Conservation (phyloP, 176 grass and related monocot species). For the Pontederia paniculata region DNA sequence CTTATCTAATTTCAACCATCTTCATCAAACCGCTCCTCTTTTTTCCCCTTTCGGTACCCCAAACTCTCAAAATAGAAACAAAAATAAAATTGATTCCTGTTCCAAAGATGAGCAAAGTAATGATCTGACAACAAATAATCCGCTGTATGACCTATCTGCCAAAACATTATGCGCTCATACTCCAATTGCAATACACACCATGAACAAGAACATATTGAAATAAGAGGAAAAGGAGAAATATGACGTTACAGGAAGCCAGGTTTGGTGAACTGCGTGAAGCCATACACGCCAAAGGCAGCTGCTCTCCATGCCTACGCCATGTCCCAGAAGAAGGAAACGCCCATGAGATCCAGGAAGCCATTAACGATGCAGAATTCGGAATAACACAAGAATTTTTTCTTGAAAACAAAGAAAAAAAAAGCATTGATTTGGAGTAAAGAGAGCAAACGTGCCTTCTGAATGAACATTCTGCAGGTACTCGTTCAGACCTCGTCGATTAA, state of each 20-base stretch:
- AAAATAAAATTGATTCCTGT: neutral
- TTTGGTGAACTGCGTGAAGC: slow-evolving; percentile 93
- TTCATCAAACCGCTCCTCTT: too few species aligned
- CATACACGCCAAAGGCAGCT: slow-evolving; percentile 75
- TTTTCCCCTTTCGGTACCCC: too few species aligned
- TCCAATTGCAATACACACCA: too few species aligned
- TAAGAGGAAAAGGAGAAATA: neutral
- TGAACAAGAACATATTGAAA: neutral
- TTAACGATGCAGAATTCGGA: slow-evolving; percentile 1
- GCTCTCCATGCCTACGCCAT: slow-evolving; percentile 61
- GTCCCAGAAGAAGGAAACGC: neutral
- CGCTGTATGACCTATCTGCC: too few species aligned
- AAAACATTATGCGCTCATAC: too few species aligned
- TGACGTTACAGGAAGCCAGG: slow-evolving; percentile 54
- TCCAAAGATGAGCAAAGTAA: too few species aligned
- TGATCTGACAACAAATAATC: too few species aligned
- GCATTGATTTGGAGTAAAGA: neutral
- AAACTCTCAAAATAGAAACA: too few species aligned
- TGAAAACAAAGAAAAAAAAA: neutral
- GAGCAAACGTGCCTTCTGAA: slow-evolving; percentile 41
- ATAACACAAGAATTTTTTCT: neutral
- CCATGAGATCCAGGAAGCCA: neutral
- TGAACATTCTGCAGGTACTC: slow-evolving; percentile 29
- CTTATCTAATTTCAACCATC: too few species aligned
- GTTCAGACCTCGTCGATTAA: neutral